Evolutionary conservation across 176 grass and related monocot genomes (phyloP), one percentile per base, ranked within the genome.

Genomic region (Musa schizocarpa): DNA sequence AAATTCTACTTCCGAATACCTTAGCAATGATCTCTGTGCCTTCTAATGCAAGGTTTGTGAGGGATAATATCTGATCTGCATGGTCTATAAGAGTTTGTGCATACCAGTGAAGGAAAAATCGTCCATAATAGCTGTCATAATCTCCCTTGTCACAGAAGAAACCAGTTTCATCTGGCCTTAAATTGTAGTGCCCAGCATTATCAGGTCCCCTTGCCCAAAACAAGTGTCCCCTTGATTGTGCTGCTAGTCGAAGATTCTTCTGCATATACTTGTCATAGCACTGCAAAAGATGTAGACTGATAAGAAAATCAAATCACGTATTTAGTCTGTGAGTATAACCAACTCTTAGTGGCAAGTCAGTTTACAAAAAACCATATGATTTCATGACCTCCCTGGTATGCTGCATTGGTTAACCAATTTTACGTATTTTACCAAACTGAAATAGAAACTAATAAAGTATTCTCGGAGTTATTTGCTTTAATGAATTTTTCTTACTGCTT

Each of bases 91-190:
- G 87, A 71, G 87, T 62, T 74, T 76, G 83, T 65, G 93, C 87
- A 81, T 93, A 97, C 93, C 93, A 97, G 70, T 90, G 88, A 74
- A 97, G 93, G 34, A 97, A 97, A 83, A 97, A 97, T 1, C 87
- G 87, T 20, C 88, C 90, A 50, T 97, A 97, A 72, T 90, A 90
- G 76, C 85, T 90, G 80, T 92, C 80, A 76, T 97, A 97, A 78
- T 90, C 90, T 69, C 90, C 93, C 77, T 88, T 91, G 1, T 93
- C 93, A 87, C 90, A 87, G 77, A 93, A 97, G 68, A 97, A 97
- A 2, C 88, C 88, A 83, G 90, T 90, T 80, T 97, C 87, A 53
- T 93, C 79, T 54, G 90, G 86, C 75, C 90, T 90, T 77, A 90
- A 97, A 87, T 93, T 97, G 87, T 97, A 97, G 73, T 87, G 86